Evolutionary conservation across 257 asterid species (phyloP).

Genomic region (Lycium barbarum): DNA sequence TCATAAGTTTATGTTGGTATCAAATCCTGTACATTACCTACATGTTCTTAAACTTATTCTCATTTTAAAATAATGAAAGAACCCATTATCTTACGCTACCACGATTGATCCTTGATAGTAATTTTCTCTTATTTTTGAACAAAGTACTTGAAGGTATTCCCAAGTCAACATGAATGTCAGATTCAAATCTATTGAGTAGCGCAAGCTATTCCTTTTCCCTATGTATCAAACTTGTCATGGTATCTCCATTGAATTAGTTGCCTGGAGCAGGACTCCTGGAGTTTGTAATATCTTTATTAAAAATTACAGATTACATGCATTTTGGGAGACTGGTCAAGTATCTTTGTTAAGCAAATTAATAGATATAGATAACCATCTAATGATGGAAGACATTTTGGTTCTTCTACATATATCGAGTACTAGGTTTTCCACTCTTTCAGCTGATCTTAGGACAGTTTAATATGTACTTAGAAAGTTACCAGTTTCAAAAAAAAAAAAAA

Average conservation of each 20-base stretch:
- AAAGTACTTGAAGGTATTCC: background rate
- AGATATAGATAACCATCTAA: background rate
- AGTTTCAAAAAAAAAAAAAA: too few species aligned
- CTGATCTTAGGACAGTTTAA: background rate
- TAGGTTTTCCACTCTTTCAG: background rate
- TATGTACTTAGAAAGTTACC: background rate
- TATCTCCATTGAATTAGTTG: background rate
- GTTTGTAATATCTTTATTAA: background rate
- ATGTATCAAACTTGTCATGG: background rate
- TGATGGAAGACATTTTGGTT: background rate
- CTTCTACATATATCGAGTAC: background rate
- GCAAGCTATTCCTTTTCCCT: slow-evolving; percentile 21
- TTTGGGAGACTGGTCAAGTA: background rate
- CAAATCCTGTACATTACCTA: background rate
- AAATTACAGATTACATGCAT: background rate
- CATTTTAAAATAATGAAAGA: background rate
- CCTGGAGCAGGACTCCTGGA: background rate
- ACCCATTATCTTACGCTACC: background rate
- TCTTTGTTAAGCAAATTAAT: background rate
- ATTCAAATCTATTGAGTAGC: background rate
- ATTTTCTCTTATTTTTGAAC: background rate
- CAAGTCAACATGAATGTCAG: background rate
- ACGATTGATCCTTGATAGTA: background rate
- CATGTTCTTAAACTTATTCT: background rate
- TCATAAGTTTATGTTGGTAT: background rate